A percentile compares a stretch with the other conserved stretches of the same genome.
These are phyloP conservation scores for Agastache rugosa DNA, from an alignment of 257 asterid genomes.

Conservation along the genomic window DNA sequence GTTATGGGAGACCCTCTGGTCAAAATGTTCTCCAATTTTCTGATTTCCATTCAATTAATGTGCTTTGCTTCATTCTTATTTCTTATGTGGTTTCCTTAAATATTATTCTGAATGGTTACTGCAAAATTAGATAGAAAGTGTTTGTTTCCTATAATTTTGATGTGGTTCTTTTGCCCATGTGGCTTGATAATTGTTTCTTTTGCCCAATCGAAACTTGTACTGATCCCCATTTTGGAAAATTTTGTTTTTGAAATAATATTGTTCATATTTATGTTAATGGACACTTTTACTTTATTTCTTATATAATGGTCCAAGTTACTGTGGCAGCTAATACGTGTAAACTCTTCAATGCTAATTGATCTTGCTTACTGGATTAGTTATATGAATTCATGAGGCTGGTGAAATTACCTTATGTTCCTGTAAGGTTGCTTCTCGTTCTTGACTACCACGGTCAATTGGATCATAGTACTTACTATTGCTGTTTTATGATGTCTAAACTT, in stretches of 20 bases:
- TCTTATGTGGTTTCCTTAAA: constrained; percentile 19
- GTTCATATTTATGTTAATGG: not conserved
- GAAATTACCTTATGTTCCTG: constrained; percentile 6
- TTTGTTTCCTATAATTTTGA: constrained; percentile 21
- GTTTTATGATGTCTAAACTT: constrained; percentile 9
- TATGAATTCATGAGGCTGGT: constrained; percentile 22
- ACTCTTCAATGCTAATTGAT: not conserved
- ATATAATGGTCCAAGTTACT: constrained; percentile 6
- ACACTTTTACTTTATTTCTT: not conserved
- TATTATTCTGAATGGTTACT: not conserved
- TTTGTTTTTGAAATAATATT: not conserved
- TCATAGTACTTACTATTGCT: constrained; percentile 5
- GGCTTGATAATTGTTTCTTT: no score
- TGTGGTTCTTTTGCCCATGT: not conserved
- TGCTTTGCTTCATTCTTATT: constrained; percentile 1
- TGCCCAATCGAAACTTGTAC: constrained; percentile 1
- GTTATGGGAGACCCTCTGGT: constrained; percentile 29
- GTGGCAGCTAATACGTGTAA: not conserved
- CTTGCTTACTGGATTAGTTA: constrained; percentile 8
- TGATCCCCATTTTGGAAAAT: no score
- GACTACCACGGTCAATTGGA: not conserved
- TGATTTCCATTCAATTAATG: constrained; percentile 16
- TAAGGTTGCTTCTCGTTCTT: constrained; percentile 20
- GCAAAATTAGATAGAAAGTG: constrained; percentile 3
- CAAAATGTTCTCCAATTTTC: constrained; percentile 24